Conservation (phyloP, 2,329 filamentous ascomycete species). For the Venturia aucupariae region DNA sequence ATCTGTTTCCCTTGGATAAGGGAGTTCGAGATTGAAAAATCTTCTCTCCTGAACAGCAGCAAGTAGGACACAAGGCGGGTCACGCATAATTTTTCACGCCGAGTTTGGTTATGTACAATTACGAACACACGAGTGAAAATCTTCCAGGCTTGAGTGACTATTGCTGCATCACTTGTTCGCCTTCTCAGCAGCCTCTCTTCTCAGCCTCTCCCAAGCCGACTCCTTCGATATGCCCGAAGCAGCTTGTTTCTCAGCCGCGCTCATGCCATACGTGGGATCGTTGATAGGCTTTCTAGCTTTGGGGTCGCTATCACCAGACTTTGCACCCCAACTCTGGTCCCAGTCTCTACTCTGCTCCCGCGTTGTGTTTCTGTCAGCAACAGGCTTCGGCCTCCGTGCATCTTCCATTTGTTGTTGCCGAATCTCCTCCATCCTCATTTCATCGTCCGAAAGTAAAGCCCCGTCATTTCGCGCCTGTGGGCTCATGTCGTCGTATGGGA, state of each 20-base stretch:
- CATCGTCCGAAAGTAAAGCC: constrained; percentile 1
- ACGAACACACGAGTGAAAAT: too few species aligned
- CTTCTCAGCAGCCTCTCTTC: not conserved
- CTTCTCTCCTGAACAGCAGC: too few species aligned
- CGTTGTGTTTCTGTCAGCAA: not conserved
- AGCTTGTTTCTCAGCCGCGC: not conserved
- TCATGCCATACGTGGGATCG: constrained; percentile 1
- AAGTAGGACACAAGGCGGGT: too few species aligned
- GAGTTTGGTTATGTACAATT: too few species aligned
- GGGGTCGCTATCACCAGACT: not conserved
- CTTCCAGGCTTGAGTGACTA: not conserved
- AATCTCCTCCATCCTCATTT: constrained; percentile 4
- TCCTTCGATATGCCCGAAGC: not conserved
- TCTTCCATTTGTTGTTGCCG: not conserved
- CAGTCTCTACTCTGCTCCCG: not conserved
- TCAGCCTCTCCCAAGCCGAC: not conserved
- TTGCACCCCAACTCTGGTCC: not conserved
- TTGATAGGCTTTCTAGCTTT: not conserved
- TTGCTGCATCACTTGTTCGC: not conserved
- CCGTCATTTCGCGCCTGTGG: not conserved
- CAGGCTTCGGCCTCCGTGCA: not conserved
- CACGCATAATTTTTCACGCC: too few species aligned
- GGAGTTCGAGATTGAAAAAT: too few species aligned
- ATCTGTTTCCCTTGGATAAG: too few species aligned
- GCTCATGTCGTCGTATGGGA: constrained; percentile 5